phyloP scores from a whole-genome alignment of 2,329 filamentous ascomycete species.

The Pochonia chlamydosporia region DNA sequence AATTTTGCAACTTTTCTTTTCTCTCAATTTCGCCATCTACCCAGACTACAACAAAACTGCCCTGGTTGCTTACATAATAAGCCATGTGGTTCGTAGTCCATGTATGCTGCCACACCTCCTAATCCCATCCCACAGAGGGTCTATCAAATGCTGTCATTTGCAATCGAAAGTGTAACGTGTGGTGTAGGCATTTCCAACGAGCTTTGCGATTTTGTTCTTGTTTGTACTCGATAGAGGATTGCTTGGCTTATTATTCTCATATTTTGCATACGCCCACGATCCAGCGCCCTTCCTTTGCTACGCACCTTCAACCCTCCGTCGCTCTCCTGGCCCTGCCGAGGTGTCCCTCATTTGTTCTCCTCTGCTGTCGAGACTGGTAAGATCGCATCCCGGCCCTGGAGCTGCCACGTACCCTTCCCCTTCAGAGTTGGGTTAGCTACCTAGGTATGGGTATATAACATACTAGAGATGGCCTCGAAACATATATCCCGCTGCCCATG shows the following conservation, averaged over 20 bases:
- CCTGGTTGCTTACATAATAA: conserved; percentile 21
- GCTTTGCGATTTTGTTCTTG: background rate
- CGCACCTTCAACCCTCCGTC: background rate
- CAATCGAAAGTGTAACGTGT: conserved; percentile 17
- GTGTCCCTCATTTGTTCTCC: conserved; percentile 3
- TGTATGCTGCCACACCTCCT: conserved; percentile 18
- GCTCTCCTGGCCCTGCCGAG: background rate
- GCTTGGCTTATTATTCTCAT: background rate
- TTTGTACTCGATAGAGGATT: background rate
- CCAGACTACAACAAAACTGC: no score
- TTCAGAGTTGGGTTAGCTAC: background rate
- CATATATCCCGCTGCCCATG: background rate
- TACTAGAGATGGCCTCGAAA: background rate
- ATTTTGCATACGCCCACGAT: background rate
- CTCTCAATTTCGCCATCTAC: no score
- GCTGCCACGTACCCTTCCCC: background rate
- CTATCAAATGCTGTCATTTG: conserved; percentile 24
- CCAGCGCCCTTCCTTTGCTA: background rate
- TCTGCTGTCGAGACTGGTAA: conserved; percentile 2
- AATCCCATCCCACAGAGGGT: conserved; percentile 23
- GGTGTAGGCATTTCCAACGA: conserved; percentile 1
- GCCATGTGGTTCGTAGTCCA: background rate
- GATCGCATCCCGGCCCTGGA: conserved; percentile 1
- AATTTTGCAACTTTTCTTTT: background rate
- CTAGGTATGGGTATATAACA: background rate